Conservation (phyloP, 1,139 yeast species). For the Candida sp. region DNA sequence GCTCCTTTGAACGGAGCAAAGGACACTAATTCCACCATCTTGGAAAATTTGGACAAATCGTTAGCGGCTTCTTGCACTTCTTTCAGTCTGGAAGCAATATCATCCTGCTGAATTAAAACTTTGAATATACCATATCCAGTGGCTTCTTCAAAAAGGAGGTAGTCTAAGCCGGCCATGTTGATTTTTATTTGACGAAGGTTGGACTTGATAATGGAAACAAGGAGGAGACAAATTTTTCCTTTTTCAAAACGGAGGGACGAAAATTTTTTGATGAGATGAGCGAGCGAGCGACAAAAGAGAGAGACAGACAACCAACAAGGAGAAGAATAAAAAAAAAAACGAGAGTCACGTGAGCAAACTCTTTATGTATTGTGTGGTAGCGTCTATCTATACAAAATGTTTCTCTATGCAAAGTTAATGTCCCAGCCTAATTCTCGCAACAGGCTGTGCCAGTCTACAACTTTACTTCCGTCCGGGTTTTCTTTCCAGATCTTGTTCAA, state of each 20-base stretch:
- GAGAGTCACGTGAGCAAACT: conserved; percentile 2
- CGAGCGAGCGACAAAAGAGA: conserved; percentile 1
- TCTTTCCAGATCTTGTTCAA: conserved; percentile 56
- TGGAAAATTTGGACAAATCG: conserved; percentile 89
- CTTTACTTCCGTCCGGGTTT: conserved; percentile 41
- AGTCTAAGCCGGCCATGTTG: conserved; percentile 74
- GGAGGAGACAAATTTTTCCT: conserved; percentile 7
- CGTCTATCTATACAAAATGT: not conserved
- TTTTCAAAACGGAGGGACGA: conserved; percentile 10
- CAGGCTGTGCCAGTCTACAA: conserved; percentile 68
- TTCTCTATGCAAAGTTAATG: conserved; percentile 64
- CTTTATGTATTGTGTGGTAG: not conserved
- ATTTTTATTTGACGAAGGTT: not conserved
- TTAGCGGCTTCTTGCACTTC: conserved; percentile 94
- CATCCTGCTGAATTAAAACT: conserved; percentile 93
- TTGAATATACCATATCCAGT: conserved; percentile 98
- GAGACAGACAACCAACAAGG: not conserved
- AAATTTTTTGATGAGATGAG: conserved; percentile 11
- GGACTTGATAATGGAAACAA: not conserved
- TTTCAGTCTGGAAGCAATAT: conserved; percentile 86
- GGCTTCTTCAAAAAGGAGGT: conserved; percentile 96
- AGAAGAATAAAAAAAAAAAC: not conserved
- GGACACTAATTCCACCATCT: conserved; percentile 90
- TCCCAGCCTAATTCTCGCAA: conserved; percentile 78
- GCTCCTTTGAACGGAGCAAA: conserved; percentile 98